Percentiles rank a stretch among this genome's conserved stretches.
Evolutionary conservation across 2,329 filamentous ascomycete genomes (phyloP).

Genomic region (Trichoderma koningiopsis): DNA sequence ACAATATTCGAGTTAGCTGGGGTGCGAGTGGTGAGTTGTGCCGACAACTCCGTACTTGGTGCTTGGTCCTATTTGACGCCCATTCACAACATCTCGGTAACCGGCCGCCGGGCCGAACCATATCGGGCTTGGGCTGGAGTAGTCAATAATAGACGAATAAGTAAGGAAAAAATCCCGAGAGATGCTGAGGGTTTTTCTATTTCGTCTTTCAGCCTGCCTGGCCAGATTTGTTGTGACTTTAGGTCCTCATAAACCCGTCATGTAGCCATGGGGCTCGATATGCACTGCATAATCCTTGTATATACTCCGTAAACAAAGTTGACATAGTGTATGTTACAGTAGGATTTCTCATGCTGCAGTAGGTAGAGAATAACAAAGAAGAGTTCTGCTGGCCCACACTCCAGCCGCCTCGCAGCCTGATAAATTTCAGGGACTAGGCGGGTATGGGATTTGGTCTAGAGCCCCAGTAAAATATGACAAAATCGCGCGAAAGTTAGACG

Average conservation of each 20-base stretch:
- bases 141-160: background rate
- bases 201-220: background rate
- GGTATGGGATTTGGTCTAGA: background rate
- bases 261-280: background rate
- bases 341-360: background rate
- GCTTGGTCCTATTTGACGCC: background rate
- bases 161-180: background rate
- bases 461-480: background rate
- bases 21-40: background rate
- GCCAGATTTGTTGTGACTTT: no score
- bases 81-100: background rate
- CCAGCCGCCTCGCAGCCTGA: background rate
- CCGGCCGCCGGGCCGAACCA: slow-evolving; percentile 2
- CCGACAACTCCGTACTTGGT: background rate
- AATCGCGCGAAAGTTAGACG: background rate
- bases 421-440: background rate
- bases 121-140: background rate
- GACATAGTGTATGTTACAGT: background rate
- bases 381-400: background rate
- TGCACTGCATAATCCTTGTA: background rate
- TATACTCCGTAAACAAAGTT: background rate
- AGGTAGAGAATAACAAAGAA: background rate
- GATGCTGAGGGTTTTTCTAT: background rate
- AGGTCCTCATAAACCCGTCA: background rate
- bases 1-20: background rate